Base-by-base conservation (phyloP, 352 stramenopile species). In the Phytophthora constricta region DNA sequence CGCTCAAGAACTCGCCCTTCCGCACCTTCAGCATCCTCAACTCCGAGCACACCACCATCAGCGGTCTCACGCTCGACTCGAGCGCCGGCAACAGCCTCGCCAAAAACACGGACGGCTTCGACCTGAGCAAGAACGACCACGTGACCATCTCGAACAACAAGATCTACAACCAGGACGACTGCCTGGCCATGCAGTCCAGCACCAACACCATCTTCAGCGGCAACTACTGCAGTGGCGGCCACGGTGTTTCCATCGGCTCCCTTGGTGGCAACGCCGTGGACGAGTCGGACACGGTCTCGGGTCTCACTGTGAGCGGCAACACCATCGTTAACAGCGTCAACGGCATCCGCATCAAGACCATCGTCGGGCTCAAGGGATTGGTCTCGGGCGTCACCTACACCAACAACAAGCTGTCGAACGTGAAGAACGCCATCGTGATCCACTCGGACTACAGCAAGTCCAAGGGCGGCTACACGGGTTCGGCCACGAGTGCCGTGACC, bases 191-290 rank as follows among this genome's bases (percentile, higher is more conserved):
- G 74, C 72, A 73, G 59, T 74, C 58, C n/a, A 78, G 55, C 45
- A 65, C 54, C 54, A 53, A 62, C 54, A 62, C 54, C 1, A 17
- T 53, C 41, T 62, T 62, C 54, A 53, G 42, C 20, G 45, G 27
- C 27, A 64, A 70, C 41, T 16, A 17, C 4, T 62, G 66, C 42
- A 63, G 37, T 17, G 57, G 52, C 20, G 25, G 65, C 17, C 50
- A 66, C 31, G 65, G 70, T 39, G 63, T 78, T 37, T 78, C 70
- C 1, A 60, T 79, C 25, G 70, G 70, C 7, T 78, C 70, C n/a
- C 17, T 79, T n/a, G 70, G 66, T 41, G 70, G 70, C 11, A 34
- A 20, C 2, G n/a, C 52, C 0, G 26, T 72, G 1, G 39, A 58
- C n/a, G 19, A 42, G 4, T 64, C 68, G 0, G 26, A 51, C n/a